phyloP scores from a whole-genome alignment of 2,329 filamentous ascomycete genomes.

The Xylaria arbuscula region DNA sequence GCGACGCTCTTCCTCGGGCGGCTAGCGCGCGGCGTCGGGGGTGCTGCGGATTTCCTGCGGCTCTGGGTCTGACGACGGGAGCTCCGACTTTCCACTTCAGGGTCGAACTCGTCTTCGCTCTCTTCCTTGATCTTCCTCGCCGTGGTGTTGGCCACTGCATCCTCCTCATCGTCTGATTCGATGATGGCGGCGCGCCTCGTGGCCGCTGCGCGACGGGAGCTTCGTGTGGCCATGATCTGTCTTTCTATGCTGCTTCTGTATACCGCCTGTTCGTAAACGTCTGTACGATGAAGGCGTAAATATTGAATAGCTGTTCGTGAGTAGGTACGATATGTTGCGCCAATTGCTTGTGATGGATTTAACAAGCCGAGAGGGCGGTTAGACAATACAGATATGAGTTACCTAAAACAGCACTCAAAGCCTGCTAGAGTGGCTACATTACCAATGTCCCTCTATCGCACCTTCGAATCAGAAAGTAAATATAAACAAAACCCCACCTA shows the following conservation, averaged over 20 bases:
- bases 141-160: slow-evolving; percentile 65
- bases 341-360: slow-evolving; percentile 7
- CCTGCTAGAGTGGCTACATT: neutral
- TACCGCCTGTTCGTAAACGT: neutral
- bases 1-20: slow-evolving; percentile 56
- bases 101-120: slow-evolving; percentile 82
- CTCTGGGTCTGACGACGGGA: slow-evolving; percentile 62
- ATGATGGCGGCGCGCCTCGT: slow-evolving; percentile 78
- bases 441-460: slow-evolving; percentile 6
- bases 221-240: slow-evolving; percentile 49
- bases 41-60: slow-evolving; percentile 55
- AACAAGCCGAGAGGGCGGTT: slow-evolving; percentile 1
- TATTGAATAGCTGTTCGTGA: slow-evolving; percentile 7
- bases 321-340: slow-evolving; percentile 15
- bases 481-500: slow-evolving; percentile 44
- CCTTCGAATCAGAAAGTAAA: slow-evolving; percentile 39
- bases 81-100: slow-evolving; percentile 67
- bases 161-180: slow-evolving; percentile 83
- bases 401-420: neutral
- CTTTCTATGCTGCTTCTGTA: slow-evolving; percentile 2
- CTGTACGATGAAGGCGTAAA: neutral
- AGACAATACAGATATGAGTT: neutral
- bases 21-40: slow-evolving; percentile 43
- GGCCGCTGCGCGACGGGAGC: slow-evolving; percentile 58
- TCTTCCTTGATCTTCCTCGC: slow-evolving; percentile 64